Conservation (phyloP, 441 rosid genomes). For the Mallotus japonicus region DNA sequence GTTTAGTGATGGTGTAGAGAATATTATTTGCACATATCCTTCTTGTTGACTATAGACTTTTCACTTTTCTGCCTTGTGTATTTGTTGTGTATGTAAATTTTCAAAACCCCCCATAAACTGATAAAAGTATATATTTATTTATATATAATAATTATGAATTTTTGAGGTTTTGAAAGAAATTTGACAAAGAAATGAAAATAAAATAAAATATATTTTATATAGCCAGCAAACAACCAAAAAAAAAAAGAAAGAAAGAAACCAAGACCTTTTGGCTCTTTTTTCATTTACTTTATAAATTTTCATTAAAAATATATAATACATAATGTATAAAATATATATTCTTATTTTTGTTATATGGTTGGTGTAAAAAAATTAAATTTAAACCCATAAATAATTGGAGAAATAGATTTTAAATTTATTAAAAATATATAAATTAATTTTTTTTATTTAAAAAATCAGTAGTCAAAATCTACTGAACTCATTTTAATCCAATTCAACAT, state of each 20-base stretch:
- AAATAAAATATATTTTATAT: background rate
- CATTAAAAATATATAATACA: no score
- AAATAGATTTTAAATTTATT: no score
- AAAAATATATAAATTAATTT: no score
- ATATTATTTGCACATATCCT: constrained; percentile 23
- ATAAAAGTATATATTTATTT: background rate
- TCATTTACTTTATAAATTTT: no score
- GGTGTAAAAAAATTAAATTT: no score
- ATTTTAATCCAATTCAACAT: no score
- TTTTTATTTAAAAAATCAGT: no score
- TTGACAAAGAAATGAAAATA: constrained; percentile 1
- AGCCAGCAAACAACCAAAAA: constrained; percentile 2
- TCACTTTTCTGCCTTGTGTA: constrained; percentile 40
- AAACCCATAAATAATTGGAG: no score
- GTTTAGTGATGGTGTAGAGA: constrained; percentile 10
- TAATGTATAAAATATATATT: no score
- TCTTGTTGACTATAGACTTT: constrained; percentile 42
- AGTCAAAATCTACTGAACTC: no score
- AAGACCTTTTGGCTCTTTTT: constrained; percentile 14
- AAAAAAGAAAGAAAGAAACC: constrained; percentile 19
- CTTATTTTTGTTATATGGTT: no score
- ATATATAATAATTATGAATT: constrained; percentile 7
- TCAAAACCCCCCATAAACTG: background rate
- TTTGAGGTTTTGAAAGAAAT: background rate
- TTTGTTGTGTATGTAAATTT: constrained; percentile 12